phyloP scores from a whole-genome alignment of 2,329 filamentous ascomycete species.

The Periconia macrospinosa region DNA sequence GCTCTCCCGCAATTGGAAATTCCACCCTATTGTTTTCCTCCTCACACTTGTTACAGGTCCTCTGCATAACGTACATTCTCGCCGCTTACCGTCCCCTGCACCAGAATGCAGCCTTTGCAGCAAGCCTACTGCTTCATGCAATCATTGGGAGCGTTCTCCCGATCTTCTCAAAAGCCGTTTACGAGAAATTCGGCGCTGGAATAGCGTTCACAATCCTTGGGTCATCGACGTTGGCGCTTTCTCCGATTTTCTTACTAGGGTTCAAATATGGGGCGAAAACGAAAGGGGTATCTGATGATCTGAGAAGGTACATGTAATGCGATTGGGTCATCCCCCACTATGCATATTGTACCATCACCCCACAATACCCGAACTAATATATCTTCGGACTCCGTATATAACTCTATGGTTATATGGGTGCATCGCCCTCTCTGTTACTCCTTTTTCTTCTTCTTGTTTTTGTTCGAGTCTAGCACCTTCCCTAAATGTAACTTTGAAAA shows the following conservation, averaged over 20 bases:
- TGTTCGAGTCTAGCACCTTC: too few relatives aligned
- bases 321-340: too few relatives aligned
- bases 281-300: too few relatives aligned
- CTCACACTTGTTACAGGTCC: slow-evolving; percentile 1
- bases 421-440: too few relatives aligned
- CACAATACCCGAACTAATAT: too few relatives aligned
- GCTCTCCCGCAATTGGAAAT: not conserved
- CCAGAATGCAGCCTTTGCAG: slow-evolving; percentile 30
- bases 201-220: slow-evolving; percentile 56
- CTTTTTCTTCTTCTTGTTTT: too few relatives aligned
- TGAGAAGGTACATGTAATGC: too few relatives aligned
- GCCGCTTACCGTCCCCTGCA: slow-evolving; percentile 14
- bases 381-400: too few relatives aligned
- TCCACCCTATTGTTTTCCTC: not conserved
- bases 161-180: slow-evolving; percentile 15
- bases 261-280: not conserved
- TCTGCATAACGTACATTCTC: slow-evolving; percentile 4
- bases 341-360: too few relatives aligned
- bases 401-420: too few relatives aligned
- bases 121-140: slow-evolving; percentile 21
- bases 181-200: slow-evolving; percentile 18
- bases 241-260: slow-evolving; percentile 62
- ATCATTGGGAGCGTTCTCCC: slow-evolving; percentile 17
- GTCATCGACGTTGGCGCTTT: slow-evolving; percentile 67
- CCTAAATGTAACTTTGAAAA: too few relatives aligned